These are phyloP conservation scores for Ramularia endophylla DNA, from an alignment of 2,329 filamentous ascomycete species.

Conservation along the genomic window DNA sequence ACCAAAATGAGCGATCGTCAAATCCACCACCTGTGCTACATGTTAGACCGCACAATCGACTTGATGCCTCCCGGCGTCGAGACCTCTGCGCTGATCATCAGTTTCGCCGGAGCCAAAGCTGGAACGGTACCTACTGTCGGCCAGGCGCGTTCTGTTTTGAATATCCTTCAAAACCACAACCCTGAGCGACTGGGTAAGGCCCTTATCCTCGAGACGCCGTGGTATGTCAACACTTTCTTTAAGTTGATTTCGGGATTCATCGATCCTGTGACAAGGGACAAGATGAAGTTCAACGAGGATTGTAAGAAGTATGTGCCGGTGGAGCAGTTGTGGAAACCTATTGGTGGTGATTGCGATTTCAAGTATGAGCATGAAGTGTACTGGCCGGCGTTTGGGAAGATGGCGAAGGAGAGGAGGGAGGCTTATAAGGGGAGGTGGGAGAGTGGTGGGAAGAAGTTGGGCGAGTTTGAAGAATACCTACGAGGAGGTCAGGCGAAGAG, in stretches of 20 bases:
- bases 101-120: constrained; percentile 76
- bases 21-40: constrained; percentile 90
- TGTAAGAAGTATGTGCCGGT: constrained; percentile 74
- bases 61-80: constrained; percentile 84
- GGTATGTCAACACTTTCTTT: constrained; percentile 89
- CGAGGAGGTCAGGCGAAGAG: constrained; percentile 53
- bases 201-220: constrained; percentile 85
- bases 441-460: constrained; percentile 70
- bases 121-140: constrained; percentile 70
- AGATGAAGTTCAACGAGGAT: constrained; percentile 97
- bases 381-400: constrained; percentile 76
- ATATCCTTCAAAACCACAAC: constrained; percentile 92
- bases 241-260: constrained; percentile 95
- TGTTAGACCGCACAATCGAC: constrained; percentile 86
- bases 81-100: constrained; percentile 78
- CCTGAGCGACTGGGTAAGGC: constrained; percentile 86
- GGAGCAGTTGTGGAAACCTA: constrained; percentile 73
- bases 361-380: constrained; percentile 84
- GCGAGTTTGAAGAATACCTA: constrained; percentile 84
- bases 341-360: constrained; percentile 77
- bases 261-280: constrained; percentile 85
- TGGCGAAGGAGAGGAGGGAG: constrained; percentile 61
- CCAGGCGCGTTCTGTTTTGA: constrained; percentile 75
- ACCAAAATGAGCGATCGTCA: constrained; percentile 80
- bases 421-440: constrained; percentile 67